Evolutionary conservation across 805 yeast genomes (phyloP).

Genomic region (Sugiyamaella mastotermitis): DNA sequence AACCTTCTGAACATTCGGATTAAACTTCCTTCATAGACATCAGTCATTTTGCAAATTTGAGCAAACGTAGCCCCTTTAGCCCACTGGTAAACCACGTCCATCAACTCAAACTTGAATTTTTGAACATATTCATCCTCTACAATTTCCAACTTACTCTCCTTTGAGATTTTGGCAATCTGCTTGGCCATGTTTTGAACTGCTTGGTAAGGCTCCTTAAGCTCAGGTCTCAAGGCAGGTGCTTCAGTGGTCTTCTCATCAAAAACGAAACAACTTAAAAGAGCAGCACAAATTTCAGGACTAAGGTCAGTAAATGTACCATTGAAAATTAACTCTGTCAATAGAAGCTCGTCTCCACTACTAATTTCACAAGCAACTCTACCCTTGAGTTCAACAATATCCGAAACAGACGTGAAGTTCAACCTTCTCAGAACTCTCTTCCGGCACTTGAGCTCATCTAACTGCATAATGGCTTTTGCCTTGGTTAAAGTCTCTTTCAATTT

Average conservation of each 20-base stretch:
- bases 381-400: slow-evolving; percentile 90
- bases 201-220: slow-evolving; percentile 85
- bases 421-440: slow-evolving; percentile 91
- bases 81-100: slow-evolving; percentile 98
- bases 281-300: slow-evolving; percentile 85
- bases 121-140: slow-evolving; percentile 91
- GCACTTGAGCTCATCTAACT: slow-evolving; percentile 86
- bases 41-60: slow-evolving; percentile 97
- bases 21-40: slow-evolving; percentile 94
- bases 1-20: slow-evolving; percentile 91
- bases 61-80: slow-evolving; percentile 94
- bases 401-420: slow-evolving; percentile 78
- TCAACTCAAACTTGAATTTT: slow-evolving; percentile 82
- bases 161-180: slow-evolving; percentile 81
- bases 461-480: slow-evolving; percentile 87
- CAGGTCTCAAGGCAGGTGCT: slow-evolving; percentile 83
- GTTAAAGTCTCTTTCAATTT: slow-evolving; percentile 56
- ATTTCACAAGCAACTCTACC: slow-evolving; percentile 98
- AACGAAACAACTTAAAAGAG: slow-evolving; percentile 87
- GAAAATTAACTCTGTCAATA: slow-evolving; percentile 90
- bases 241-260: slow-evolving; percentile 90
- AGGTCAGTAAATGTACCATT: slow-evolving; percentile 92
- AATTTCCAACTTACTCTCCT: slow-evolving; percentile 84
- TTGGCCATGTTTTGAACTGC: slow-evolving; percentile 86
- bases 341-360: slow-evolving; percentile 68